Evolutionary conservation across 345 rosid species (phyloP).

Genomic region (Viola odorata): DNA sequence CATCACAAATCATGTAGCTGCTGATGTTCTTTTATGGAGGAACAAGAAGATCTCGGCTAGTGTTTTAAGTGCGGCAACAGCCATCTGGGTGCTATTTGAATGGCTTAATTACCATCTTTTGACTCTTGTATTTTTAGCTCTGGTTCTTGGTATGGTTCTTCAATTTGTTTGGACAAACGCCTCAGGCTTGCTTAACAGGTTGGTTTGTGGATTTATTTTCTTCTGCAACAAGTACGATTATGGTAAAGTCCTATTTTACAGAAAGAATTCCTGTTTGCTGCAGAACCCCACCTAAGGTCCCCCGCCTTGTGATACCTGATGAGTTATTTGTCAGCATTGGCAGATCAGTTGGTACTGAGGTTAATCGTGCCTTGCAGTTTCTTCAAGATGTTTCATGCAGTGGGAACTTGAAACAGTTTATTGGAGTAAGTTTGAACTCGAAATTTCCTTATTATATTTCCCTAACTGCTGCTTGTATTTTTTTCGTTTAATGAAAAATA

Average conservation of each 20-base stretch:
- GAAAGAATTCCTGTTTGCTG: slow-evolving; percentile 3
- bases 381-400: slow-evolving; percentile 77
- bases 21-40: slow-evolving; percentile 97
- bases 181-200: slow-evolving; percentile 68
- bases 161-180: slow-evolving; percentile 85
- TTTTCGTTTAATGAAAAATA: neutral
- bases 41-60: slow-evolving; percentile 90
- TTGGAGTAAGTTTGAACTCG: slow-evolving; percentile 40
- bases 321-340: slow-evolving; percentile 72
- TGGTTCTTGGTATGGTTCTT: slow-evolving; percentile 75
- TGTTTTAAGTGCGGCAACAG: slow-evolving; percentile 60
- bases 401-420: slow-evolving; percentile 75
- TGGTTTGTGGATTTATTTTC: slow-evolving; percentile 8
- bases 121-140: slow-evolving; percentile 51
- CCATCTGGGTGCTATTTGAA: slow-evolving; percentile 82
- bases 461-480: neutral
- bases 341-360: slow-evolving; percentile 49
- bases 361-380: slow-evolving; percentile 54
- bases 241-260: neutral
- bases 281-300: slow-evolving; percentile 62
- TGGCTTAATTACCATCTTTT: slow-evolving; percentile 87
- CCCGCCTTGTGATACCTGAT: slow-evolving; percentile 72
- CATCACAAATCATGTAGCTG: slow-evolving; percentile 49
- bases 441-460: neutral
- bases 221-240: neutral